These are phyloP conservation scores for Aeschynomene evenia DNA, from an alignment of 306 rosid genomes.

Conservation along the genomic window DNA sequence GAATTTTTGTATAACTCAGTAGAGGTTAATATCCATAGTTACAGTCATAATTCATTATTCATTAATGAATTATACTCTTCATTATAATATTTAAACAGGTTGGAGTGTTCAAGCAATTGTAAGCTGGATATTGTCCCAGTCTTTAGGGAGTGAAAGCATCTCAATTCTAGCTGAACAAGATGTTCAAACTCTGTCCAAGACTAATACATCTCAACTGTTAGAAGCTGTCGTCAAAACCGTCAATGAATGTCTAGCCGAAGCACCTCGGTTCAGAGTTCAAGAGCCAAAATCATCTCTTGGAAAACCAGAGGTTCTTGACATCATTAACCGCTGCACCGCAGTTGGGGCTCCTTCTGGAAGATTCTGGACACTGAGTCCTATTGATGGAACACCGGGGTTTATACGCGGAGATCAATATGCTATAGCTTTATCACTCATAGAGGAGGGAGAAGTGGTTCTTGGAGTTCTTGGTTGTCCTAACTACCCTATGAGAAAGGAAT, in stretches of 20 bases:
- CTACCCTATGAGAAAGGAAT: constrained; percentile 90
- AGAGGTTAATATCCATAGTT: constrained; percentile 5
- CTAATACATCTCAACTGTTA: constrained; percentile 53
- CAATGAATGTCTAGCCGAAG: constrained; percentile 72
- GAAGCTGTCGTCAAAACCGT: constrained; percentile 63
- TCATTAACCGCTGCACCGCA: constrained; percentile 68
- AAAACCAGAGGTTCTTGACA: constrained; percentile 66
- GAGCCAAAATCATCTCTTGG: constrained; percentile 57
- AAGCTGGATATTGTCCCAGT: constrained; percentile 65
- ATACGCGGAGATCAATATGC: constrained; percentile 78
- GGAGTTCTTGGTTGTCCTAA: constrained; percentile 97
- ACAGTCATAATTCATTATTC: background rate
- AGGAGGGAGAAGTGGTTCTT: constrained; percentile 73
- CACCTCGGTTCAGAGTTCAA: constrained; percentile 64
- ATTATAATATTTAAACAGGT: constrained; percentile 43
- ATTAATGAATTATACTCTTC: constrained; percentile 29
- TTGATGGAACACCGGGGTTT: constrained; percentile 69
- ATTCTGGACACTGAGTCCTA: constrained; percentile 84
- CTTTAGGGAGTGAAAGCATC: constrained; percentile 56
- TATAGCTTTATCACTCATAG: constrained; percentile 74
- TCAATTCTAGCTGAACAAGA: constrained; percentile 82
- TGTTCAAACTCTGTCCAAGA: constrained; percentile 55
- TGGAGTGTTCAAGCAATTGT: constrained; percentile 93
- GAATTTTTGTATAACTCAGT: background rate
- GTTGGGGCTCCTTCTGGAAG: constrained; percentile 56